A percentile compares a stretch with the other conserved stretches of the same genome.
Conservation (phyloP, 179 eudicot genomes). For the Pouteria campechiana region DNA sequence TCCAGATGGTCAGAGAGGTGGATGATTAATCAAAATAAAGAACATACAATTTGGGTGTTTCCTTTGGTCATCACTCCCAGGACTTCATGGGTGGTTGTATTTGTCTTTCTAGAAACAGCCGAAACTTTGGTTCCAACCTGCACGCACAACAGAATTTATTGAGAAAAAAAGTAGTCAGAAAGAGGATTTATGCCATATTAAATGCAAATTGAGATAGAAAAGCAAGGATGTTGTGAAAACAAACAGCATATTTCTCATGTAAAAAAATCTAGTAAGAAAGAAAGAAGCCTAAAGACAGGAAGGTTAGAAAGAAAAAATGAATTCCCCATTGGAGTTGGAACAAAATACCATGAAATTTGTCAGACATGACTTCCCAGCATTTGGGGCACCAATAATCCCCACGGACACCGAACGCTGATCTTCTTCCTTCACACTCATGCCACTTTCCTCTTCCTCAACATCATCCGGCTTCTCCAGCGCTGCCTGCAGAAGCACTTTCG, state of each 20-base stretch:
- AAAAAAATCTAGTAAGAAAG: too few species aligned
- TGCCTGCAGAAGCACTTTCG: slow-evolving; percentile 59
- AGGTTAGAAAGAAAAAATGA: neutral
- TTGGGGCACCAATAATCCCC: slow-evolving; percentile 96
- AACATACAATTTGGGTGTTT: slow-evolving; percentile 80
- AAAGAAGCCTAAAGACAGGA: too few species aligned
- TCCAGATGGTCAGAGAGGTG: too few species aligned
- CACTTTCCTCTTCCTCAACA: slow-evolving; percentile 28
- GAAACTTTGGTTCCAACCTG: slow-evolving; percentile 97
- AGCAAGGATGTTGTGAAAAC: neutral
- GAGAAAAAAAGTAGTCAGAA: too few species aligned
- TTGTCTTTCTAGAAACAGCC: slow-evolving; percentile 91
- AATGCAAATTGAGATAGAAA: too few species aligned
- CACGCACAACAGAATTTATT: too few species aligned
- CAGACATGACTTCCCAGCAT: slow-evolving; percentile 96
- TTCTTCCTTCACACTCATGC: slow-evolving; percentile 44
- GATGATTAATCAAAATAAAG: neutral
- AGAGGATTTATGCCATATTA: too few species aligned
- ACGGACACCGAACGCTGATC: slow-evolving; percentile 77
- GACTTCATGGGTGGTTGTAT: slow-evolving; percentile 93
- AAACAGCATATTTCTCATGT: neutral
- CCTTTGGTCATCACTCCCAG: slow-evolving; percentile 93
- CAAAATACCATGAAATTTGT: slow-evolving; percentile 77
- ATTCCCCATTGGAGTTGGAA: neutral
- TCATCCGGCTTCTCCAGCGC: slow-evolving; percentile 8